Percentiles rank a stretch among this genome's conserved stretches.
phyloP scores from a whole-genome alignment of 306 rosid genomes.

The Vigna trinervia region DNA sequence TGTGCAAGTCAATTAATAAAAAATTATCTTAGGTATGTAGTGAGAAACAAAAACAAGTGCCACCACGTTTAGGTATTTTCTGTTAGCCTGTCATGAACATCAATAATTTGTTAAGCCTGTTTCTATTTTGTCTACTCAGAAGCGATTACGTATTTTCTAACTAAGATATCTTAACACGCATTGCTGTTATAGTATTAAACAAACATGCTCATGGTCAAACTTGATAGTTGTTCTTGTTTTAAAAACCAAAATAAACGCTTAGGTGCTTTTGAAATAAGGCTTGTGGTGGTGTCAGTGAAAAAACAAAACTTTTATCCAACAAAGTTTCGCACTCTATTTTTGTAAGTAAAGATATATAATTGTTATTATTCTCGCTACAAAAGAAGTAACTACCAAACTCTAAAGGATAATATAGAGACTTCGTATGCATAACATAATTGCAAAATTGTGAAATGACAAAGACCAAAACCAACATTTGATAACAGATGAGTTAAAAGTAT shows the following conservation, averaged over 20 bases:
- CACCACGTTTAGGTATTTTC: neutral
- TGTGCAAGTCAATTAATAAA: neutral
- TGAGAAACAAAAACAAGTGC: neutral
- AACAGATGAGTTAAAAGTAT: neutral
- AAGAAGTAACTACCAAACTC: too few relatives aligned
- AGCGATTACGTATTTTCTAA: neutral
- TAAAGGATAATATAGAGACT: too few relatives aligned
- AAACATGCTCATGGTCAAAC: constrained; percentile 12
- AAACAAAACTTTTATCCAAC: too few relatives aligned
- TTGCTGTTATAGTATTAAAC: neutral
- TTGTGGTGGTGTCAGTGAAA: too few relatives aligned
- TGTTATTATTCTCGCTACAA: too few relatives aligned
- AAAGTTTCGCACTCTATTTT: too few relatives aligned
- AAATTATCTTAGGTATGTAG: neutral
- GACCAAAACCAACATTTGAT: constrained; percentile 4
- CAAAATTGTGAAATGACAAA: neutral
- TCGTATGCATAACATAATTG: neutral
- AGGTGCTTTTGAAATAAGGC: neutral
- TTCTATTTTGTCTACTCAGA: neutral
- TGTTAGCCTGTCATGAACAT: neutral
- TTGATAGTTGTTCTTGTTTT: neutral
- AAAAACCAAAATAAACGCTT: neutral
- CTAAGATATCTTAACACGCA: neutral
- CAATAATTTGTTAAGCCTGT: neutral
- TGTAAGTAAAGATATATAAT: too few relatives aligned